phyloP scores from a whole-genome alignment of 768 basidiomycete species.

The Collybia sp. region DNA sequence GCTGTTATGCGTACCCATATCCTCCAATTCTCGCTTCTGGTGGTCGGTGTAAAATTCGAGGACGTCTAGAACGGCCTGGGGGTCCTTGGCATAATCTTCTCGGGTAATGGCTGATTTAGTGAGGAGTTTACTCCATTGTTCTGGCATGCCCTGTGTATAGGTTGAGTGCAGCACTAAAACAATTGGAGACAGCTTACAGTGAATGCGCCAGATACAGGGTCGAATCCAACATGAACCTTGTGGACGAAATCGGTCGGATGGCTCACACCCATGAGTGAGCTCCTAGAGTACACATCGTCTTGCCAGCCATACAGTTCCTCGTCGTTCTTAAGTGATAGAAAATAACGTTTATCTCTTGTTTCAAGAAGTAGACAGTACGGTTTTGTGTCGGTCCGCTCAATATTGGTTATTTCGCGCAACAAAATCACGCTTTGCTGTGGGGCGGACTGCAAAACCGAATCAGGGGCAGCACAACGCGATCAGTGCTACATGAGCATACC shows the following conservation, averaged over 20 bases:
- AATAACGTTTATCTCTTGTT: conserved; percentile 78
- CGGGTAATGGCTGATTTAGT: conserved; percentile 97
- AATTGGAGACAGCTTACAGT: conserved; percentile 52
- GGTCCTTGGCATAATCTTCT: conserved; percentile 95
- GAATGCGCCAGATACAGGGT: conserved; percentile 90
- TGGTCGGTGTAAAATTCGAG: conserved; percentile 98
- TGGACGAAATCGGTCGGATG: conserved; percentile 98
- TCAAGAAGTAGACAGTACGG: conserved; percentile 91
- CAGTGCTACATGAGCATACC: conserved; percentile 41
- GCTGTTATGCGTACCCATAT: conserved; percentile 26
- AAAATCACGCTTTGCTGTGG: conserved; percentile 57
- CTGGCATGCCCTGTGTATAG: conserved; percentile 76
- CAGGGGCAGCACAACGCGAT: background rate
- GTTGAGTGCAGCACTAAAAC: background rate
- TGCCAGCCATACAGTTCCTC: conserved; percentile 99
- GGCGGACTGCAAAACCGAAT: conserved; percentile 33
- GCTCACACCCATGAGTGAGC: conserved; percentile 89
- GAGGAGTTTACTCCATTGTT: conserved; percentile 96
- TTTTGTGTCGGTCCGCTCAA: conserved; percentile 91
- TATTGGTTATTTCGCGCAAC: conserved; percentile 75
- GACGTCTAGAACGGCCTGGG: conserved; percentile 95
- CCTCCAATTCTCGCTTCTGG: conserved; percentile 90
- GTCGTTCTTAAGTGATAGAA: conserved; percentile 83
- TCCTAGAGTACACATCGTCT: conserved; percentile 91
- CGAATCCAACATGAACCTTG: conserved; percentile 97